Conservation (phyloP, 768 basidiomycete species). For the Lactifluus subvellereus region DNA sequence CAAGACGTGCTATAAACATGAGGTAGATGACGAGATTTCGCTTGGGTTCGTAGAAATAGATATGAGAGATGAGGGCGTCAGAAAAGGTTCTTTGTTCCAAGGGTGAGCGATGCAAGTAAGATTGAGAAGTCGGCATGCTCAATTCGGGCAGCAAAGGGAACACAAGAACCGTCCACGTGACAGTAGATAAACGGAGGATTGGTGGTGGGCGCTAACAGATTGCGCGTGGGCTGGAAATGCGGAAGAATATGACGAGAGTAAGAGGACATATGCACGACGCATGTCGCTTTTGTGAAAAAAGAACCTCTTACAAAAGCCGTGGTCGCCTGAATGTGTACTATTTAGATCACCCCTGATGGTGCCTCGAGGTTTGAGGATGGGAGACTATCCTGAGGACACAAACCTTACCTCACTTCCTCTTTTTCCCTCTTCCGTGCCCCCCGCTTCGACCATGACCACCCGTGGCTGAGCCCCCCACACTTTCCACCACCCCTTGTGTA, state of each 20-base stretch:
- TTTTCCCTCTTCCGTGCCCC: conserved; percentile 53
- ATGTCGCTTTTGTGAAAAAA: conserved; percentile 14
- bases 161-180: not conserved
- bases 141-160: not conserved
- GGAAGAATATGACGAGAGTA: conserved; percentile 10
- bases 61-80: not conserved
- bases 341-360: conserved; percentile 22
- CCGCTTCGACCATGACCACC: conserved; percentile 35
- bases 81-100: not conserved
- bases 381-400: conserved; percentile 2
- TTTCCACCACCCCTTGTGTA: conserved; percentile 58
- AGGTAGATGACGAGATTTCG: conserved; percentile 19
- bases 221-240: not conserved
- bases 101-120: not conserved
- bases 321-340: conserved; percentile 15
- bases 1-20: conserved; percentile 17
- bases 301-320: conserved; percentile 12
- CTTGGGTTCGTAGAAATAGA: conserved; percentile 1
- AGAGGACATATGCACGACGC: conserved; percentile 17
- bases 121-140: not conserved
- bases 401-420: conserved; percentile 47
- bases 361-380: conserved; percentile 15
- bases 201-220: not conserved
- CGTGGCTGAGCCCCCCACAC: conserved; percentile 28
- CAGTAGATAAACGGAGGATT: not conserved